These are phyloP conservation scores for Hyaloscypha bicolor DNA, from an alignment of 495 filamentous ascomycete genomes.

Conservation along the genomic window DNA sequence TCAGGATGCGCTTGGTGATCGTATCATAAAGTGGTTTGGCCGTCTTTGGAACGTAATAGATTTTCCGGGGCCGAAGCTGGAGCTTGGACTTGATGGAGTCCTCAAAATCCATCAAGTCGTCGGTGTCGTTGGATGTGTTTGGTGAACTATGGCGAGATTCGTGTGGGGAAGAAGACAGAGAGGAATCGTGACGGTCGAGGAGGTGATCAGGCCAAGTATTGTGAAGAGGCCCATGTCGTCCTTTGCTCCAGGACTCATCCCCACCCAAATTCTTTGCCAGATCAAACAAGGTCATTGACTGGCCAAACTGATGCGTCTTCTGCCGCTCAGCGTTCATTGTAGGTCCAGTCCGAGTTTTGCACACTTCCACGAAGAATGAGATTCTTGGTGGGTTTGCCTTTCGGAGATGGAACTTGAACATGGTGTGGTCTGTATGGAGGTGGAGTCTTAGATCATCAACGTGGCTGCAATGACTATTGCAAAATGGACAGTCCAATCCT, in stretches of 20 bases:
- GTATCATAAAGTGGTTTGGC: constrained; percentile 54
- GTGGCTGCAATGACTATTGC: constrained; percentile 42
- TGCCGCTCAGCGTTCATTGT: background rate
- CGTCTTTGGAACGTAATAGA: constrained; percentile 46
- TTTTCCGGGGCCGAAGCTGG: constrained; percentile 29
- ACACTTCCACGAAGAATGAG: constrained; percentile 26
- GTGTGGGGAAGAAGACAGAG: constrained; percentile 27
- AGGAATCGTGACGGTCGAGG: constrained; percentile 25
- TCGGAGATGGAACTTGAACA: constrained; percentile 49
- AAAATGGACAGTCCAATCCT: constrained; percentile 48
- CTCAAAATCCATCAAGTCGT: constrained; percentile 28
- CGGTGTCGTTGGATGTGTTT: constrained; percentile 28
- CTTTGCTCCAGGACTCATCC: constrained; percentile 44
- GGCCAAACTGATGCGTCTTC: constrained; percentile 41
- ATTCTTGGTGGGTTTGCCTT: constrained; percentile 30
- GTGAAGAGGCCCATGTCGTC: constrained; percentile 43
- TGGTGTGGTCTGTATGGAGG: constrained; percentile 42
- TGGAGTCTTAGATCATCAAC: constrained; percentile 48
- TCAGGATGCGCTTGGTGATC: constrained; percentile 47
- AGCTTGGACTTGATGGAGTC: constrained; percentile 17
- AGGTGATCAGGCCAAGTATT: constrained; percentile 32
- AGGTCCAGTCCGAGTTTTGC: constrained; percentile 5
- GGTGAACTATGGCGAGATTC: constrained; percentile 35
- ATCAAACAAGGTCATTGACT: constrained; percentile 40
- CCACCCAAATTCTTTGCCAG: constrained; percentile 43